Percentiles rank a stretch among this genome's conserved stretches.
phyloP scores from a whole-genome alignment of 2,329 filamentous ascomycete species.

The Blastomyces emzantsi region DNA sequence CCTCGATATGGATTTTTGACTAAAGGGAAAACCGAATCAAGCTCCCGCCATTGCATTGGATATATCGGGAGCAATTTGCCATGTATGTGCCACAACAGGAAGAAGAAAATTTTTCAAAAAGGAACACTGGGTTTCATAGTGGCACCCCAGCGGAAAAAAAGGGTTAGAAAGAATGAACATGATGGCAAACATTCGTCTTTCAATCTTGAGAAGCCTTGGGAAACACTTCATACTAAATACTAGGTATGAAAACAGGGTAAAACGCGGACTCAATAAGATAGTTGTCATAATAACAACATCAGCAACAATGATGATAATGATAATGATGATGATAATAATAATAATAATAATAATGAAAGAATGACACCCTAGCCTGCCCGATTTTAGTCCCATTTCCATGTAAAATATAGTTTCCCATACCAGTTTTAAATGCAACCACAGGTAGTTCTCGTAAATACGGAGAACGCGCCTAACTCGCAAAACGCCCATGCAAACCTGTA shows the following conservation, averaged over 20 bases:
- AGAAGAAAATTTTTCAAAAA: neutral
- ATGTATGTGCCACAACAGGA: neutral
- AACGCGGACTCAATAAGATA: neutral
- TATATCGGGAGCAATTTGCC: neutral
- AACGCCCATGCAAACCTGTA: constrained; percentile 1
- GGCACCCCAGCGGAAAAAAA: neutral
- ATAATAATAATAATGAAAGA: neutral
- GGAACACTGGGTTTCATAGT: neutral
- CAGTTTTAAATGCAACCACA: neutral
- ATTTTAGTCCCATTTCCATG: constrained; percentile 3
- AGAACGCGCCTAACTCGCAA: neutral
- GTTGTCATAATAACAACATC: neutral
- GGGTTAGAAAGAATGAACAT: neutral
- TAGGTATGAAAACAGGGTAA: neutral
- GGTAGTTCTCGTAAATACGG: neutral
- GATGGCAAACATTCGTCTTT: neutral
- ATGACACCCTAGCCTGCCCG: neutral
- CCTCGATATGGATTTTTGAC: neutral
- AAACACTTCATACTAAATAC: neutral
- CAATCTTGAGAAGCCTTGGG: neutral
- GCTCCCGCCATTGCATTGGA: neutral
- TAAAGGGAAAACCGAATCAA: neutral
- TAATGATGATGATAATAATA: neutral
- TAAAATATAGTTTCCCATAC: neutral
- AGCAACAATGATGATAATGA: neutral